Evolutionary conservation across 352 stramenopile species (phyloP).

Genomic region (Peronospora destructor): DNA sequence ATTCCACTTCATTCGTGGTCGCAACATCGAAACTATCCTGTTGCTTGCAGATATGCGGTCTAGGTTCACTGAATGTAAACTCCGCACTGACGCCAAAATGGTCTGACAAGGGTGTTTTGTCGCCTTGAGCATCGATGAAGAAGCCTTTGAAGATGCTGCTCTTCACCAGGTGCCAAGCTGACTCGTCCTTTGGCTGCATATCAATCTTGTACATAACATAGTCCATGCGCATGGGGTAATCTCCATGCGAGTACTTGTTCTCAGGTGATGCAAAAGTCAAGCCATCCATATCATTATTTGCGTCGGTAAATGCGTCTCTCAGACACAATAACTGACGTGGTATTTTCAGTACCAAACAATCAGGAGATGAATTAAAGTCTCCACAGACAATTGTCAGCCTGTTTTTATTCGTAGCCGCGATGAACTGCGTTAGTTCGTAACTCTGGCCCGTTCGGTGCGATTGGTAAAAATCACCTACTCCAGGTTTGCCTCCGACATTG

Average conservation of each 20-base stretch:
- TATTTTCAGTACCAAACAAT: slow-evolving; percentile 64
- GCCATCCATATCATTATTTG: slow-evolving; percentile 49
- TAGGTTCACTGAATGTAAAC: slow-evolving; percentile 44
- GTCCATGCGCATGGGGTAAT: slow-evolving; percentile 82
- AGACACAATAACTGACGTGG: slow-evolving; percentile 43
- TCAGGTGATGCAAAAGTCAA: slow-evolving; percentile 69
- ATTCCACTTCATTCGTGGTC: slow-evolving; percentile 15
- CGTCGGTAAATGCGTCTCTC: slow-evolving; percentile 67
- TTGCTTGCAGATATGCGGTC: slow-evolving; percentile 34
- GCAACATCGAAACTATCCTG: slow-evolving; percentile 22
- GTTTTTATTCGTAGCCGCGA: slow-evolving; percentile 49
- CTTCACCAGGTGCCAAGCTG: slow-evolving; percentile 41
- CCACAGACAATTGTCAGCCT: slow-evolving; percentile 57
- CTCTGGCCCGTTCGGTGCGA: slow-evolving; percentile 57
- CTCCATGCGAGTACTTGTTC: slow-evolving; percentile 76
- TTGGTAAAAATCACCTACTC: slow-evolving; percentile 58
- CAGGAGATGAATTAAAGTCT: slow-evolving; percentile 77
- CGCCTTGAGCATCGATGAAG: slow-evolving; percentile 53
- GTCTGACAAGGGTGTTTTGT: slow-evolving; percentile 65
- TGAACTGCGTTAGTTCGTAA: slow-evolving; percentile 73
- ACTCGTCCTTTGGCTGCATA: slow-evolving; percentile 6
- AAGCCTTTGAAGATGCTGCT: slow-evolving; percentile 76
- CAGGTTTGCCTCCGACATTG: slow-evolving; percentile 57
- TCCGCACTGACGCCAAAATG: slow-evolving; percentile 71
- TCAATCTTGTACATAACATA: slow-evolving; percentile 72